phyloP scores from a whole-genome alignment of 208 protist species.

The Leishmania guyanensis region DNA sequence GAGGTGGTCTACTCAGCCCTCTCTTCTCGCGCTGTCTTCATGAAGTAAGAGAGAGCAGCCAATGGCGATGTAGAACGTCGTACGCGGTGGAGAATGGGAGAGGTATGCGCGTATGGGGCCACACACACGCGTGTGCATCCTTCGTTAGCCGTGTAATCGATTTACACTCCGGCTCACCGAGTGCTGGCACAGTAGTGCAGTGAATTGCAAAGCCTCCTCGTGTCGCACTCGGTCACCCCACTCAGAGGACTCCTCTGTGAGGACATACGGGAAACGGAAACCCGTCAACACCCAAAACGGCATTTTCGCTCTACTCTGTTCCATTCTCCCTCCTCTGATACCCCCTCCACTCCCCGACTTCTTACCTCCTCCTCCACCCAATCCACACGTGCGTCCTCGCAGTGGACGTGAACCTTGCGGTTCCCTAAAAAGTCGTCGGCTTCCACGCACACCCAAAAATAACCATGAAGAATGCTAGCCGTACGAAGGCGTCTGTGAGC shows the following conservation, averaged over 20 bases:
- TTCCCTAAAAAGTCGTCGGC: not conserved
- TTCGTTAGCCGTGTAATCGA: not conserved
- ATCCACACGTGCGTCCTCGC: not conserved
- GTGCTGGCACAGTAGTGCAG: not conserved
- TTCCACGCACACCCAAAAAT: not conserved
- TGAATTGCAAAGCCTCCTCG: not conserved
- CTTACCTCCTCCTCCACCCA: not conserved
- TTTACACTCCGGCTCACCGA: not conserved
- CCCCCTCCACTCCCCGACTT: too few relatives aligned
- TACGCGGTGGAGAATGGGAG: not conserved
- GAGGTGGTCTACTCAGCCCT: not conserved
- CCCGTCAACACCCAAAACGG: not conserved
- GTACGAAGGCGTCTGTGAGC: slow-evolving; percentile 1
- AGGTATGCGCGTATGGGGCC: not conserved
- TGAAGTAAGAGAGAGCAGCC: not conserved
- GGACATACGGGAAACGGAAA: not conserved
- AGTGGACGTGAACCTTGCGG: not conserved
- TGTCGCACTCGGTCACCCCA: not conserved
- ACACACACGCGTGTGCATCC: not conserved
- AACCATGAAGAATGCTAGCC: slow-evolving; percentile 4
- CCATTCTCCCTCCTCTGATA: not conserved
- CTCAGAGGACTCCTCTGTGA: not conserved
- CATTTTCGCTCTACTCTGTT: not conserved
- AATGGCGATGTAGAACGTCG: not conserved
- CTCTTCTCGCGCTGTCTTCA: not conserved